A percentile compares a stretch with the other conserved stretches of the same genome.
Evolutionary conservation across 2,329 filamentous ascomycete species (phyloP).

Genomic region (Whalleya microplaca): DNA sequence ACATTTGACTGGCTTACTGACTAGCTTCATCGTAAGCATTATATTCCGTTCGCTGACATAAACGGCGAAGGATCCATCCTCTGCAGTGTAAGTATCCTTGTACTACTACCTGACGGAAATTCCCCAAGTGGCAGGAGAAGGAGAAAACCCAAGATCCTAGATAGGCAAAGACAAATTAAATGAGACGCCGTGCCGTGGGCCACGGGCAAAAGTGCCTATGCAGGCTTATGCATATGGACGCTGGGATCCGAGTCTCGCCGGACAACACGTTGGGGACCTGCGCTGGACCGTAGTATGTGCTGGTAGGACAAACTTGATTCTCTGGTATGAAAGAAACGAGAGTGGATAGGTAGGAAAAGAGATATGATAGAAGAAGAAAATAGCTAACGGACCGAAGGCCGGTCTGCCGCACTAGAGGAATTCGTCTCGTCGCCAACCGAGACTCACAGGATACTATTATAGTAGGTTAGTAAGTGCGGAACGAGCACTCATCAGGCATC

Average conservation of each 20-base stretch:
- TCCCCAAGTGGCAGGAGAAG: conserved; percentile 18
- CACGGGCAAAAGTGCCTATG: conserved; percentile 15
- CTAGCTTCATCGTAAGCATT: background rate
- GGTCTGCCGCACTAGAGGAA: background rate
- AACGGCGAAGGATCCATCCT: background rate
- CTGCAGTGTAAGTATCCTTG: too few species aligned
- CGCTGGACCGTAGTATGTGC: conserved; percentile 2
- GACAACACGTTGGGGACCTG: conserved; percentile 31
- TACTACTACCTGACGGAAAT: conserved; percentile 10
- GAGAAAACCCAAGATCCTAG: background rate
- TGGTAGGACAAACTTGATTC: background rate
- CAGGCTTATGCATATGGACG: conserved; percentile 17
- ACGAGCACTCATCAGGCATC: background rate
- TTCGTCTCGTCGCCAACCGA: background rate
- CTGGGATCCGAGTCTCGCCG: conserved; percentile 18
- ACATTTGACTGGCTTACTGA: background rate
- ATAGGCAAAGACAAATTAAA: conserved; percentile 14
- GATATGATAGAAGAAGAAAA: background rate
- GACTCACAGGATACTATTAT: background rate
- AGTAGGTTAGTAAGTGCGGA: background rate
- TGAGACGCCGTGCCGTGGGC: conserved; percentile 3
- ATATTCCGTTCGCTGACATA: background rate
- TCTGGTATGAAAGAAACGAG: background rate
- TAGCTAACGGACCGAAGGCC: conserved; percentile 1
- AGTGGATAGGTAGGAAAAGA: background rate